Evolutionary conservation across 495 filamentous ascomycete genomes (phyloP).

Genomic region (Corynascus novoguineensis): DNA sequence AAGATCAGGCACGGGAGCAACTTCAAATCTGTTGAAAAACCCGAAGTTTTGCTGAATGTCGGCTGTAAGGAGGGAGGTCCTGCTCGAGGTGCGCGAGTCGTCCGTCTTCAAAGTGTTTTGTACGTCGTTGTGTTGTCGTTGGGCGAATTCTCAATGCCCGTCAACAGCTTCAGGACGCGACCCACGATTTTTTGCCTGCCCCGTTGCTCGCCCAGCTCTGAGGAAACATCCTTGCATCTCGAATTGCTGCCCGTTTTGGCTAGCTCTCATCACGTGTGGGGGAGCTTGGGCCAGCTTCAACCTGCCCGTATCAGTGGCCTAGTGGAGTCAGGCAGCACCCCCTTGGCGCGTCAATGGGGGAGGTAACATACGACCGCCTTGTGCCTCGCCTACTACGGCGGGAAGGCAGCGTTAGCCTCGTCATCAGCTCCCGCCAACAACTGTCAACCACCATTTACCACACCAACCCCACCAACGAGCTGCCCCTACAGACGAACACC

Average conservation of each 20-base stretch:
- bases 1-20: not conserved
- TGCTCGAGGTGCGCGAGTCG: not conserved
- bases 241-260: constrained; percentile 14
- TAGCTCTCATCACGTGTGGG: constrained; percentile 24
- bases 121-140: not conserved
- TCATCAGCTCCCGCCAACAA: constrained; percentile 32
- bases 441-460: constrained; percentile 12
- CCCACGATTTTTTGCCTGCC: constrained; percentile 29
- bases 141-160: constrained; percentile 1
- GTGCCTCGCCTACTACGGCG: constrained; percentile 12
- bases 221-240: constrained; percentile 6
- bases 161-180: constrained; percentile 19
- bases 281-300: constrained; percentile 29
- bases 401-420: constrained; percentile 38
- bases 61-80: not conserved
- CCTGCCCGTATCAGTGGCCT: not conserved
- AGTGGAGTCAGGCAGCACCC: constrained; percentile 24
- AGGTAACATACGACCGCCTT: constrained; percentile 13
- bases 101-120: not conserved
- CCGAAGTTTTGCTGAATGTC: not conserved
- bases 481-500: not conserved
- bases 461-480: constrained; percentile 5
- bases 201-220: constrained; percentile 7
- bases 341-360: constrained; percentile 14
- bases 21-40: not conserved